phyloP scores from a whole-genome alignment of 1,284 basidiomycete genomes.

The Schizophyllum commune region DNA sequence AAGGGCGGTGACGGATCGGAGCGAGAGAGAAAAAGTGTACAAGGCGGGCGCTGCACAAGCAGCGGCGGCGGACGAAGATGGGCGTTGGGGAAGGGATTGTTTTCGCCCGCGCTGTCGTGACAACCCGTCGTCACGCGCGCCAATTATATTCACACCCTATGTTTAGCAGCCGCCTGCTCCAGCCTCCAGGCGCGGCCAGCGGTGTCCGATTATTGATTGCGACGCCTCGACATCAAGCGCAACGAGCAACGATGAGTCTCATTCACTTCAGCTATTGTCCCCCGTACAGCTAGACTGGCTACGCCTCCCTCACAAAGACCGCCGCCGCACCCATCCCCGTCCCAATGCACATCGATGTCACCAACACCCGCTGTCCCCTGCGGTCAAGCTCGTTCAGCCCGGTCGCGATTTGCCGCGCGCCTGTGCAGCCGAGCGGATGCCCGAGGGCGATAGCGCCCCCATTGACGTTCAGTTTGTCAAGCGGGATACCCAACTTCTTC shows the following conservation, averaged over 20 bases:
- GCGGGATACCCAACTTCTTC: slow-evolving; percentile 57
- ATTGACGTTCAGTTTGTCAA: slow-evolving; percentile 77
- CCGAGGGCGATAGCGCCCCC: slow-evolving; percentile 89
- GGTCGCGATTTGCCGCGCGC: slow-evolving; percentile 83
- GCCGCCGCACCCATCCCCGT: slow-evolving; percentile 89
- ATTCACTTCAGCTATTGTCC: too few species aligned
- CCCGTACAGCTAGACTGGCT: too few species aligned
- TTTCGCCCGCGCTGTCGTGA: too few species aligned
- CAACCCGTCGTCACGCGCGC: too few species aligned
- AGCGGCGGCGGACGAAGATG: too few species aligned
- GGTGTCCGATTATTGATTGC: too few species aligned
- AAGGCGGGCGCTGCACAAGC: too few species aligned
- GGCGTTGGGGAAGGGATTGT: too few species aligned
- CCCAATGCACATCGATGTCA: slow-evolving; percentile 84
- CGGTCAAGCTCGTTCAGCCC: slow-evolving; percentile 78
- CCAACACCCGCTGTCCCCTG: slow-evolving; percentile 66
- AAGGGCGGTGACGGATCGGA: neutral
- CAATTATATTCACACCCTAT: neutral
- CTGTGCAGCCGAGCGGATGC: slow-evolving; percentile 86
- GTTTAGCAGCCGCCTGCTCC: neutral
- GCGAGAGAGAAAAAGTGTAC: too few species aligned
- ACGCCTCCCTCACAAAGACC: slow-evolving; percentile 50
- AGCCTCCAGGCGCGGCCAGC: too few species aligned
- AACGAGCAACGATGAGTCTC: too few species aligned
- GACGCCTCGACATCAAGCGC: too few species aligned